A percentile compares a stretch with the other conserved stretches of the same genome.
Conservation (phyloP, 2,329 filamentous ascomycete genomes). For the Aschersonia sp. region DNA sequence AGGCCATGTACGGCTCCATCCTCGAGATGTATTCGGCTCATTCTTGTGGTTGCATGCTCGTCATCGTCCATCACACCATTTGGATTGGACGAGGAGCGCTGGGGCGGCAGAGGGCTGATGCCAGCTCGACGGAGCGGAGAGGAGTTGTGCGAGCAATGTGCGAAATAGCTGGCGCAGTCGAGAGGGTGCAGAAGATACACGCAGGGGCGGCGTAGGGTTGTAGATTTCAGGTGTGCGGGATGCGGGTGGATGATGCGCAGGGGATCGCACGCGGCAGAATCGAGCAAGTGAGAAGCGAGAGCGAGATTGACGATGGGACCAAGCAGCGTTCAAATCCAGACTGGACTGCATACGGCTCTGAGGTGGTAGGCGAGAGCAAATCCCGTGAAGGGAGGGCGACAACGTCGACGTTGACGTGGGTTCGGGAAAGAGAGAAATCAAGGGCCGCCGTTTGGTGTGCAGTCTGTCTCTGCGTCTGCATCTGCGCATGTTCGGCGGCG, state of each 20-base stretch:
- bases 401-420: background rate
- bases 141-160: background rate
- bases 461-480: no score
- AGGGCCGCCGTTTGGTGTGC: no score
- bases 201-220: constrained; percentile 2
- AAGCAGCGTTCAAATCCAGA: background rate
- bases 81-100: background rate
- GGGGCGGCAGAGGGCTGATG: background rate
- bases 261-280: constrained; percentile 2
- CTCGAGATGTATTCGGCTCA: constrained; percentile 31
- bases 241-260: background rate
- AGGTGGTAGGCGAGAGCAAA: constrained; percentile 3
- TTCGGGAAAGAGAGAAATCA: background rate
- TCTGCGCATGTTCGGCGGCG: no score
- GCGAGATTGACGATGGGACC: background rate
- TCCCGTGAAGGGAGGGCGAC: constrained; percentile 1
- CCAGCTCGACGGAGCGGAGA: background rate
- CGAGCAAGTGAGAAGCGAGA: background rate
- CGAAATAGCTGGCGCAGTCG: background rate
- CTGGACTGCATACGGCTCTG: constrained; percentile 9
- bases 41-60: constrained; percentile 22
- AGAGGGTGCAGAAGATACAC: background rate
- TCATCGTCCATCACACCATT: constrained; percentile 24
- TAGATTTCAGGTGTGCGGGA: background rate
- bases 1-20: constrained; percentile 21